These are phyloP conservation scores for Crucibulum laeve DNA, from an alignment of 768 basidiomycete species.

Conservation along the genomic window DNA sequence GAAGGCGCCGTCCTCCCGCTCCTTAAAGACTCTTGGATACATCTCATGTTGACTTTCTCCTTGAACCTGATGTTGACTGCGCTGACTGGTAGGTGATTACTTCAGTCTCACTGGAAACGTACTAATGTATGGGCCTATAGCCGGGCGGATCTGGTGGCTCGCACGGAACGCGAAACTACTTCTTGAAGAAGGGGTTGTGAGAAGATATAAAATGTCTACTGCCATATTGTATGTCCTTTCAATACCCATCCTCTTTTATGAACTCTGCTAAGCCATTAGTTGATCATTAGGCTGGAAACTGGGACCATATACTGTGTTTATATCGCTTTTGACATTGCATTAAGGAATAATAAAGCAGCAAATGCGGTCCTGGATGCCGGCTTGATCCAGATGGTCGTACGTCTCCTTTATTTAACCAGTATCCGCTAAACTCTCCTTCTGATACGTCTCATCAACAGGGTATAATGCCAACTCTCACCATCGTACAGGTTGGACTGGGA, in stretches of 20 bases:
- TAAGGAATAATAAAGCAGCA: conserved; percentile 16
- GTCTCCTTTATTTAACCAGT: conserved; percentile 2
- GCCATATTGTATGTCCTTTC: conserved; percentile 26
- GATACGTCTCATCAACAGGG: conserved; percentile 15
- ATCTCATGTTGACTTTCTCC: conserved; percentile 24
- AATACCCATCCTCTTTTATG: background rate
- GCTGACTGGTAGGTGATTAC: conserved; percentile 23
- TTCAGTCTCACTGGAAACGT: background rate
- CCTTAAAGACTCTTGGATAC: conserved; percentile 23
- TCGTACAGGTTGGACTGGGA: conserved; percentile 27
- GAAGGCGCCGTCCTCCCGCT: conserved; percentile 12
- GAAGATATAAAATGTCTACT: conserved; percentile 27
- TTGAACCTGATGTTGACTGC: conserved; percentile 29
- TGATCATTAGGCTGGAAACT: conserved; percentile 28
- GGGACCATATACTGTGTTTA: conserved; percentile 32
- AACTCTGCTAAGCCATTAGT: background rate
- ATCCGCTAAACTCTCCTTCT: background rate
- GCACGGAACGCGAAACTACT: conserved; percentile 18
- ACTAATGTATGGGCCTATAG: conserved; percentile 11
- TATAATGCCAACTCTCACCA: conserved; percentile 30
- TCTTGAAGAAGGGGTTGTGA: conserved; percentile 20
- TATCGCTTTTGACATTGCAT: conserved; percentile 22
- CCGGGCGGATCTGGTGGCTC: conserved; percentile 30
- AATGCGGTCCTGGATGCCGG: conserved; percentile 18
- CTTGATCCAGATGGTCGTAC: conserved; percentile 25